Base-by-base conservation (phyloP, 495 filamentous ascomycete species). In the Friedmanniomyces endolithicus region DNA sequence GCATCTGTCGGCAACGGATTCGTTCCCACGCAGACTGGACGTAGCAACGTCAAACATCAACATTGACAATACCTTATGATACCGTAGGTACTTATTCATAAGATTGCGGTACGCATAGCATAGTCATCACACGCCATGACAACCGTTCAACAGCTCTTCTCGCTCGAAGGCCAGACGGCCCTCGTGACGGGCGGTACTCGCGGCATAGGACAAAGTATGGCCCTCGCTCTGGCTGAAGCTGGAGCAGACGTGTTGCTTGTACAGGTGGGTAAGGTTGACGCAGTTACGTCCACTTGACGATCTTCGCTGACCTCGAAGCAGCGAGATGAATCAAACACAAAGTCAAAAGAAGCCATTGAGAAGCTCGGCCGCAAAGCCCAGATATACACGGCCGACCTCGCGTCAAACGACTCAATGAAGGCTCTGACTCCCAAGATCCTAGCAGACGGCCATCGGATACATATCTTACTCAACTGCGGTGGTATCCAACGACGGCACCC, bases 121-220 rank as follows among this genome's bases (percentile, higher is more conserved):
- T 4, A 31, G 1, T 33, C 39, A 16, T 17, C 14, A 50, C 3
- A 6, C 11, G 47, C n/a, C 35, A 71, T 71, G 69, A 17, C 63
- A 16, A 62, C 66, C 0, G 54, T 72, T 16, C 63, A 64, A 49
- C 52, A 71, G 48, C 56, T 72, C 11, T 72, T 72, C 59, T 69
- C 66, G 8, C 63, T 72, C 1, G 56, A 69, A 43, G 81, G 80
- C 54, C 79, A 87, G 64, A 94, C 85, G 9, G 90, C 90, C 33
- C 69, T 95, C 45, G 74, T 95, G 31, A 96, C 90, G 0, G 90
- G 90, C 25, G 87, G 87, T 49, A 92, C 88, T 16, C 74, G 90
- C 50, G 90, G 90, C 22, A 94, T 96, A 49, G 90, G 90, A 16
- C 81, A 86, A 65, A 78, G 86, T 11, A 90, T 94, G 71, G 85